Conservation (phyloP, 164 flowering plant genomes). For the Akebia trifoliata region DNA sequence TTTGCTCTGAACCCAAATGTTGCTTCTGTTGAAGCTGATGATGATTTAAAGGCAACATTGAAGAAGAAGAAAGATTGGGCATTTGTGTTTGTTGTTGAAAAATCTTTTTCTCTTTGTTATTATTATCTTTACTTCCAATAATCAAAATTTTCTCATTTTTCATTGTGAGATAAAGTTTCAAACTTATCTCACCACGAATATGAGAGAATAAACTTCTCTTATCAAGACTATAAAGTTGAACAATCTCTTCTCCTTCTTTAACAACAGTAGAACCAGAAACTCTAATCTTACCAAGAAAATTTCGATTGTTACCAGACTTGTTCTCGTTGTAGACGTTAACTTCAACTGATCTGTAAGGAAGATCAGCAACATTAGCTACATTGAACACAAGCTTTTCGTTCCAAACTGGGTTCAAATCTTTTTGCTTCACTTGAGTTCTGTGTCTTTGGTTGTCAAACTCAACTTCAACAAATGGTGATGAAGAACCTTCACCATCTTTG, state of each 20-base stretch:
- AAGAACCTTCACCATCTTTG: conserved; percentile 72
- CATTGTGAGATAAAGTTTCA: conserved; percentile 50
- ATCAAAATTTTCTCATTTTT: conserved; percentile 35
- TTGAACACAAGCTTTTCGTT: conserved; percentile 68
- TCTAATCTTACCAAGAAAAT: conserved; percentile 57
- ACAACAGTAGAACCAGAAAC: conserved; percentile 59
- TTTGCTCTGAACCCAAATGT: too few relatives aligned
- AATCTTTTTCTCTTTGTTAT: conserved; percentile 3
- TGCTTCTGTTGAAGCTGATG: conserved; percentile 3
- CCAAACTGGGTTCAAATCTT: conserved; percentile 82
- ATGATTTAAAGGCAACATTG: not conserved
- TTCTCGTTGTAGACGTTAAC: conserved; percentile 46
- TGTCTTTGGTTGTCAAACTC: conserved; percentile 64
- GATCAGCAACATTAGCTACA: conserved; percentile 44
- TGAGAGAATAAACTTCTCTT: conserved; percentile 52
- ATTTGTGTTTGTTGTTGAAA: conserved; percentile 2
- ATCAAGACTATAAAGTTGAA: conserved; percentile 63
- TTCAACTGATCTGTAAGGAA: conserved; percentile 52
- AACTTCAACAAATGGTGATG: conserved; percentile 73
- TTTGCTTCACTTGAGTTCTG: conserved; percentile 56
- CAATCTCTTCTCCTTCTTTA: conserved; percentile 56
- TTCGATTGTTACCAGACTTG: conserved; percentile 27
- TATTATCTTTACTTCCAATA: conserved; percentile 6
- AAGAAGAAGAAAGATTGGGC: conserved; percentile 1
- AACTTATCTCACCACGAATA: conserved; percentile 66